Base-by-base conservation (phyloP, 1,139 yeast genomes). In the Waltiozyma sp. region DNA sequence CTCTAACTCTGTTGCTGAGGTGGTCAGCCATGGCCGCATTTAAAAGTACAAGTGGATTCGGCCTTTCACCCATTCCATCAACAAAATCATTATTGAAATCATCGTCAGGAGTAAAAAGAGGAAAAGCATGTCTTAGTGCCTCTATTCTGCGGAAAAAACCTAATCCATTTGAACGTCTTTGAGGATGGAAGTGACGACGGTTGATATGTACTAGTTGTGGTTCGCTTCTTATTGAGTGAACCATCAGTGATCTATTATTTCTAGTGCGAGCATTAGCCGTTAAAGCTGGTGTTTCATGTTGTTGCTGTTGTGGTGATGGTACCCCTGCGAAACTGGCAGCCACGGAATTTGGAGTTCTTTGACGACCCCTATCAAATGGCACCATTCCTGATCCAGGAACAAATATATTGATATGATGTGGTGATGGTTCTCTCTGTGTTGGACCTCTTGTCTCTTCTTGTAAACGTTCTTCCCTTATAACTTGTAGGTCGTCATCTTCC, bases 1-100 rank as follows among this genome's bases (percentile, higher is more conserved):
- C 63, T 28, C 23, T 13, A 14, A 58, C 63, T 28, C 23, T 13
- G 33, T 35, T 13, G 11, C 38, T 38, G 36, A 37, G 33, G 18
- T 35, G 39, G 8, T 28, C 28, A 31, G 5, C 11, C 34, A 15
- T 11, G 15, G 9, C 24, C 38, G 34, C 14, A 39, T 16, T 21
- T 8, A 21, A 21, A 8, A 21, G 23, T 4, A 21, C 4, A 21
- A 21, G 8, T 21, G 23, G 23, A 4, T 21, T 45, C 47, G 11
- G 47, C 51, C 19, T 48, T 51, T 16, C 39, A 43, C 3, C 45
- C 56, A 11, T 46, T 50, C 18, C 48, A 11, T 16, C 24, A 28
- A 28, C 15, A n/a, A 14, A 14, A 4, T 16, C 24, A 7, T 38
- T 16, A 18, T 18, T 15, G 5, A 19, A 31, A 10, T 10, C 35